Evolutionary conservation across 2,329 filamentous ascomycete genomes (phyloP), one percentile per base, ranked within the genome.

Genomic region (Emergomyces orientalis): DNA sequence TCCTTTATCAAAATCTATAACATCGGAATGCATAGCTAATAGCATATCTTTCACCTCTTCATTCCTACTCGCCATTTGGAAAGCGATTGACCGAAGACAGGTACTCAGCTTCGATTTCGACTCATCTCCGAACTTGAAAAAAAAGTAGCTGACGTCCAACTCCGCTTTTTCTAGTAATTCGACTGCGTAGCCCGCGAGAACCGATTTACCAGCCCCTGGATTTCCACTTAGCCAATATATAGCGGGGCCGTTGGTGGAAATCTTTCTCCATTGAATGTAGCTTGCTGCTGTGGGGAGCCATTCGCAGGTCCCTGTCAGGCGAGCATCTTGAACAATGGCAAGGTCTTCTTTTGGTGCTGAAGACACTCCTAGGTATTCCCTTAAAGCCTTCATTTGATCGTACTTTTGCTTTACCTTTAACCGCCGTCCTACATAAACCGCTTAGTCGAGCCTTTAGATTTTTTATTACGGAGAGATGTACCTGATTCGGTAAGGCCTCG

Each of bases 191-290:
- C 68, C 67, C 5, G 71, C 63, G 0, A 75, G 67, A 37, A 72
- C 67, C 0, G 74, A 73, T 66, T 76, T 76, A 8, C 74, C 74
- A 11, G 68, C 63, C 0, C 64, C 74, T 22, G 74, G 72, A 34
- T 69, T 68, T 41, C 68, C 73, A n/a, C 63, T 68, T 22, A 76
- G 37, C 73, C 73, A 76, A n/a, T 71, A 65, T 30, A 70, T 41
- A 30, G 32, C 14, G 34, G 47, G 56, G 22, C 41, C 30, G 7
- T 55, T 19, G 25, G 17, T 25, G 39, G 56, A 39, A 30, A 54
- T 47, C 27, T 62, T 55, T 39, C 32, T 59, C 62, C 67, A 69
- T 4, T 61, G 47, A 17, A 43, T 1, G 55, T 61, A 68, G 43
- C 17, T 64, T 7, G 37, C 32, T 39, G 62, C 65, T 8, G 13